Evolutionary conservation across 139 green algal species (phyloP).

Genomic region (Coelastrella sp.): DNA sequence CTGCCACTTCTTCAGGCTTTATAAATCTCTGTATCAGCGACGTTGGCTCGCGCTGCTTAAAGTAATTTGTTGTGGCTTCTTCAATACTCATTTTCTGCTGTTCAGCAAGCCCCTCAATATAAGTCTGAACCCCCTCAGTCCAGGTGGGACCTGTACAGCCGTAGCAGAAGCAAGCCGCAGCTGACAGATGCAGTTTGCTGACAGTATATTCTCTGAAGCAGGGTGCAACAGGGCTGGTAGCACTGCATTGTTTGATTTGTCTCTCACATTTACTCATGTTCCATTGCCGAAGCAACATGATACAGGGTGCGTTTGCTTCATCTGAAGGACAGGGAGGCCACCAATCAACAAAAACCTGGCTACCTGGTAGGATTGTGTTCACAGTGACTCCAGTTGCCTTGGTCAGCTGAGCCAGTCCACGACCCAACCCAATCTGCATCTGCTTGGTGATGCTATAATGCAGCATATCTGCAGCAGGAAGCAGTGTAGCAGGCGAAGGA

Average conservation of each 20-base stretch:
- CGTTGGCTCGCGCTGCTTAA: conserved; percentile 8
- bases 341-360: not conserved
- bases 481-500: not conserved
- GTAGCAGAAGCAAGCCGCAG: too few relatives aligned
- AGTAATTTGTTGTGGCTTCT: conserved; percentile 4
- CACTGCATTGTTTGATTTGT: too few relatives aligned
- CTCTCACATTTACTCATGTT: too few relatives aligned
- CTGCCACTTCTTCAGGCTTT: not conserved
- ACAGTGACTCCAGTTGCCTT: conserved; percentile 25
- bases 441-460: conserved; percentile 43
- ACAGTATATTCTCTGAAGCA: too few relatives aligned
- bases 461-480: conserved; percentile 11
- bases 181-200: not conserved
- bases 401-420: conserved; percentile 25
- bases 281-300: too few relatives aligned
- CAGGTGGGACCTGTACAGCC: conserved; percentile 4
- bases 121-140: conserved; percentile 33
- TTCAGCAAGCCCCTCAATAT: conserved; percentile 25
- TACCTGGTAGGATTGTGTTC: conserved; percentile 28
- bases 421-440: conserved; percentile 27
- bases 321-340: too few relatives aligned
- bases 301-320: too few relatives aligned
- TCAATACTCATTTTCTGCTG: conserved; percentile 2
- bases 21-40: conserved; percentile 49
- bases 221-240: too few relatives aligned